Percentiles rank a stretch among this genome's conserved stretches.
Conservation (phyloP, 257 asterid species). For the Linaria vulgaris region DNA sequence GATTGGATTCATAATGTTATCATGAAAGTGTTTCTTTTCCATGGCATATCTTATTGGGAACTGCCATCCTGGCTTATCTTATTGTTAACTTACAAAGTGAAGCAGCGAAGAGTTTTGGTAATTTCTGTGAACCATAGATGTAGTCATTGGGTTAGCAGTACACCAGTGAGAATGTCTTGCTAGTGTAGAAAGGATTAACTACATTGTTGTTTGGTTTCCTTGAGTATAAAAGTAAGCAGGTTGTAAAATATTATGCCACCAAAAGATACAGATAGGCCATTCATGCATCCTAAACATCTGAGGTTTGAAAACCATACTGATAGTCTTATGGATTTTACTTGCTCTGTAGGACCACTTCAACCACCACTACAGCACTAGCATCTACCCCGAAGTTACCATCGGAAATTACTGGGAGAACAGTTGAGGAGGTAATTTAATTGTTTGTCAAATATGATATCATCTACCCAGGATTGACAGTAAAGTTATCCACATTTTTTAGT, state of each 20-base stretch:
- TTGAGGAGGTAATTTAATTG: constrained; percentile 73
- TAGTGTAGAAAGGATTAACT: constrained; percentile 2
- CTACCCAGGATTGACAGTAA: background rate
- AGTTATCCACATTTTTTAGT: background rate
- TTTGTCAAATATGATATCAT: constrained; percentile 3
- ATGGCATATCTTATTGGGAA: background rate
- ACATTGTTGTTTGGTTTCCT: constrained; percentile 1
- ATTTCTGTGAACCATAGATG: background rate
- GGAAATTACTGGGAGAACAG: constrained; percentile 90
- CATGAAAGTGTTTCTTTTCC: constrained; percentile 7
- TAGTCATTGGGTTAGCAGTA: constrained; percentile 7
- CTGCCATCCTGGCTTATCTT: constrained; percentile 5
- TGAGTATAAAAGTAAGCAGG: background rate
- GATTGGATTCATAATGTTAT: background rate
- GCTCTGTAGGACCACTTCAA: constrained; percentile 55
- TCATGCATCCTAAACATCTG: background rate
- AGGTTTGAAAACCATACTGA: constrained; percentile 22
- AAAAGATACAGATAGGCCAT: background rate
- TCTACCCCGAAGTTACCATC: constrained; percentile 81
- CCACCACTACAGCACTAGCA: constrained; percentile 43
- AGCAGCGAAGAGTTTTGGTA: background rate
- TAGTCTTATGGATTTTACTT: constrained; percentile 29
- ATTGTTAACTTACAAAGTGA: background rate
- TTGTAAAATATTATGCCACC: constrained; percentile 4
- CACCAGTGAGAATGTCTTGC: background rate